Percentiles rank a stretch among this genome's conserved stretches.
These are phyloP conservation scores for Penicillium soppii DNA, from an alignment of 495 filamentous ascomycete genomes.

Conservation along the genomic window DNA sequence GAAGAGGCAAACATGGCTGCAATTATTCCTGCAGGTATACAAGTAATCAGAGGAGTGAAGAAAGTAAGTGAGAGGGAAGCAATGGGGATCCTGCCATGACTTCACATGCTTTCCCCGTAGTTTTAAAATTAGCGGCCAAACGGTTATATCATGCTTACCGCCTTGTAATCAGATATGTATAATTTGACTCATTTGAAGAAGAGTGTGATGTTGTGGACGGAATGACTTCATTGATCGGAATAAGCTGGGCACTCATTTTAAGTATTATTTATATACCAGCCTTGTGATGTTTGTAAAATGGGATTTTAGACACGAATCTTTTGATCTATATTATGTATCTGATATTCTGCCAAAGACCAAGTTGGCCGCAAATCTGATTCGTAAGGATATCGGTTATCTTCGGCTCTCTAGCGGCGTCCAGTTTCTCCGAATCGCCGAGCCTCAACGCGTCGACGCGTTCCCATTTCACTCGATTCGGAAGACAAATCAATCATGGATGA, in stretches of 20 bases:
- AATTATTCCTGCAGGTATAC: constrained; percentile 2
- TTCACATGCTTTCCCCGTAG: constrained; percentile 18
- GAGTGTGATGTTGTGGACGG: no score
- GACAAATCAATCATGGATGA: constrained; percentile 35
- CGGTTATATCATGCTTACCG: neutral
- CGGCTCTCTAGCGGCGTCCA: constrained; percentile 29
- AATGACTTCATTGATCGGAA: no score
- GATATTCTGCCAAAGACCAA: constrained; percentile 3
- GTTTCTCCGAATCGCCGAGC: constrained; percentile 31
- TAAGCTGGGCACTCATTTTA: no score
- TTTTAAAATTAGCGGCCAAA: no score
- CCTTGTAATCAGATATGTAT: no score
- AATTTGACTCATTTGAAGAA: no score
- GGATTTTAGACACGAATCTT: neutral
- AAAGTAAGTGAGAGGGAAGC: constrained; percentile 6
- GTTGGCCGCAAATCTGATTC: neutral
- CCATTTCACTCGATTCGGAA: constrained; percentile 27
- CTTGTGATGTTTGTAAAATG: neutral
- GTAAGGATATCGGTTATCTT: constrained; percentile 39
- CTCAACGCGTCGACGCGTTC: constrained; percentile 34
- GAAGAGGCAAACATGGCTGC: constrained; percentile 35
- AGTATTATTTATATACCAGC: no score
- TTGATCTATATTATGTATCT: neutral
- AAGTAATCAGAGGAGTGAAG: constrained; percentile 5
- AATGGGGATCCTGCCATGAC: constrained; percentile 1